Percentiles rank a stretch among this genome's conserved stretches.
phyloP scores from a whole-genome alignment of 164 flowering plant genomes.

The Dillenia suffruticosa region DNA sequence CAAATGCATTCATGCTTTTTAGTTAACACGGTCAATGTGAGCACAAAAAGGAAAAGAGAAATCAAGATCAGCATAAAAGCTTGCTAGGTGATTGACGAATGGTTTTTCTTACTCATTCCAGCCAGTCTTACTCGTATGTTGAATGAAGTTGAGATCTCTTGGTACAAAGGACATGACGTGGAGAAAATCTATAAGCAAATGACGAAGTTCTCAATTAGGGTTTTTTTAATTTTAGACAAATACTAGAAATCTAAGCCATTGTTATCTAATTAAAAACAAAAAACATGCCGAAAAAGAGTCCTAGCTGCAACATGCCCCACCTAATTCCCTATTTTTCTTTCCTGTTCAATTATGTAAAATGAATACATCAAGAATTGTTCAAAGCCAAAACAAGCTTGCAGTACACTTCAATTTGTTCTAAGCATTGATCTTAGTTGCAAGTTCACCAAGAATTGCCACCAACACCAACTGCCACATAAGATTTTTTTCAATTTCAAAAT shows the following conservation, averaged over 20 bases:
- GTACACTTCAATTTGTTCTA: too few species aligned
- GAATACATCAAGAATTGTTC: too few species aligned
- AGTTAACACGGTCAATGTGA: too few species aligned
- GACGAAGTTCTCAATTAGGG: background rate
- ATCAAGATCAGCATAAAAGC: background rate
- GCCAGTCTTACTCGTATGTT: slow-evolving; percentile 25
- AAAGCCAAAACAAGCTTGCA: too few species aligned
- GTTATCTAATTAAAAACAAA: background rate
- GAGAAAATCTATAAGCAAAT: slow-evolving; percentile 25
- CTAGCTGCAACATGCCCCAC: too few species aligned
- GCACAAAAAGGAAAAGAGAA: background rate
- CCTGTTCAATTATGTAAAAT: too few species aligned
- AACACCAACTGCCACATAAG: too few species aligned
- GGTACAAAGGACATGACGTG: slow-evolving; percentile 33
- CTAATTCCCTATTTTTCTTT: too few species aligned
- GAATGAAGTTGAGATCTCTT: slow-evolving; percentile 22
- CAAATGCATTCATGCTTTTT: background rate
- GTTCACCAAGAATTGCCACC: too few species aligned
- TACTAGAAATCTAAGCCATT: background rate
- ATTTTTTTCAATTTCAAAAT: too few species aligned
- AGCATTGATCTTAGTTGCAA: too few species aligned
- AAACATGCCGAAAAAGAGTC: too few species aligned
- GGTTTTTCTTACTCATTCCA: slow-evolving; percentile 23
- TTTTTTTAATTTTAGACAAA: background rate
- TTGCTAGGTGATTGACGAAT: background rate